Conservation (phyloP, 2,329 filamentous ascomycete genomes). For the Trichoderma sp. region DNA sequence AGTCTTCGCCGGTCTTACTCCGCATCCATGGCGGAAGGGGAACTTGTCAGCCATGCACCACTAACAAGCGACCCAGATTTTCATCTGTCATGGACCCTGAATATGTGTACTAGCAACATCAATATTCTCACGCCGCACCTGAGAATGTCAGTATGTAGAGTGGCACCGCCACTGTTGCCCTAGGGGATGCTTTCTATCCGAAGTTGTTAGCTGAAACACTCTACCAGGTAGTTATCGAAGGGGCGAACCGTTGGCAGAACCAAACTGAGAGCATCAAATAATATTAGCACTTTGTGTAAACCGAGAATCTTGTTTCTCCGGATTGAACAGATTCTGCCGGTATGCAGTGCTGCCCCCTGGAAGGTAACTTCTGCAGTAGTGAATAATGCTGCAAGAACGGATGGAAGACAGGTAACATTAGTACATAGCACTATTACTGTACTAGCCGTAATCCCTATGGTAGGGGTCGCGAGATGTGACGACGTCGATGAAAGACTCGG, state of each 20-base stretch:
- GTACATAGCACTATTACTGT: not conserved
- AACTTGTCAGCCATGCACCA: not conserved
- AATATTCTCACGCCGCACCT: not conserved
- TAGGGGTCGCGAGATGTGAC: not conserved
- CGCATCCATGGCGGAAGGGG: not conserved
- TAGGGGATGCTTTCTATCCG: not conserved
- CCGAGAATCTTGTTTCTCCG: not conserved
- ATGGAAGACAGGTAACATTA: not conserved
- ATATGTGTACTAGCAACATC: not conserved
- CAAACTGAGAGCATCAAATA: not conserved
- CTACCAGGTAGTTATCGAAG: not conserved
- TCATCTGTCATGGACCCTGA: not conserved
- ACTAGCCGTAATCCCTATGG: not conserved
- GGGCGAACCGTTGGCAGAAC: not conserved
- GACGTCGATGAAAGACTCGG: constrained; percentile 15
- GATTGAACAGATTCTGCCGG: not conserved
- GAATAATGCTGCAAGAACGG: not conserved
- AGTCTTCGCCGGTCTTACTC: constrained; percentile 6
- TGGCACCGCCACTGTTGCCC: not conserved
- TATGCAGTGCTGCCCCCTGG: not conserved
- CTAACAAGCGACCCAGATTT: not conserved
- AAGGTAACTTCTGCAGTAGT: not conserved
- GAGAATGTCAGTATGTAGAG: not conserved
- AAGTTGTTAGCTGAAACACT: not conserved
- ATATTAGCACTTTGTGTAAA: not conserved